Evolutionary conservation across 2,329 filamentous ascomycete genomes (phyloP).

Genomic region (Talaromyces atroroseus): DNA sequence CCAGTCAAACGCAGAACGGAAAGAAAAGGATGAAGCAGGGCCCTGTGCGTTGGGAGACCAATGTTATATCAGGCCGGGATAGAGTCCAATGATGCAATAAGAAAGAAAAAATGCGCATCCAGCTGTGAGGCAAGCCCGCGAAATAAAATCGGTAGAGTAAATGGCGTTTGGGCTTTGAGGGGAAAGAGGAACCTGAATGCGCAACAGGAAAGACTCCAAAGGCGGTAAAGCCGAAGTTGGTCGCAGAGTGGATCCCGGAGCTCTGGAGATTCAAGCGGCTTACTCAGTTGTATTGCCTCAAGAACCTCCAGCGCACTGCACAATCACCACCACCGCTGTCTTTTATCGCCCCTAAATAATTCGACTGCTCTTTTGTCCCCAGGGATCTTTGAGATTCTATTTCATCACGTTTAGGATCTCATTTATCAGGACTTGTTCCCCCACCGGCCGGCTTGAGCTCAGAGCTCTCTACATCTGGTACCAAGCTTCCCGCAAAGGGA

Average conservation of each 20-base stretch:
- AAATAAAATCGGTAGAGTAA: not conserved
- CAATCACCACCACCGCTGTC: not conserved
- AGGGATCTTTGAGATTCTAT: not conserved
- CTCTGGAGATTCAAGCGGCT: constrained; percentile 5
- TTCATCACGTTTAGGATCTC: not conserved
- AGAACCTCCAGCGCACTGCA: not conserved
- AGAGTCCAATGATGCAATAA: not conserved
- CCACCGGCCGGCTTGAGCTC: constrained; percentile 9
- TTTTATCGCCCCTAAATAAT: not conserved
- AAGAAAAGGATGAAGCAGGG: not conserved
- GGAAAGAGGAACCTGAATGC: constrained; percentile 3
- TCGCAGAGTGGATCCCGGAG: constrained; percentile 7
- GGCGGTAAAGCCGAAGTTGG: constrained; percentile 10
- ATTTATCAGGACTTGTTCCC: not conserved
- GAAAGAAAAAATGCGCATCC: not conserved
- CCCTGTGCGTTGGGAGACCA: not conserved
- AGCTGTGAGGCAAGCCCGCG: not conserved
- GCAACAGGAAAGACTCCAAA: constrained; percentile 7
- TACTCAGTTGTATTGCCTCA: not conserved
- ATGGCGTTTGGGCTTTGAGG: not conserved
- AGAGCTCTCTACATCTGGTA: not conserved
- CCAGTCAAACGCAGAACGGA: not conserved
- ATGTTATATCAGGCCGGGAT: not conserved
- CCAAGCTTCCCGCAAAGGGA: constrained; percentile 11
- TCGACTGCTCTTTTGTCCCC: not conserved